Conservation (phyloP, 163 green algal genomes). For the Volvox carteri region DNA sequence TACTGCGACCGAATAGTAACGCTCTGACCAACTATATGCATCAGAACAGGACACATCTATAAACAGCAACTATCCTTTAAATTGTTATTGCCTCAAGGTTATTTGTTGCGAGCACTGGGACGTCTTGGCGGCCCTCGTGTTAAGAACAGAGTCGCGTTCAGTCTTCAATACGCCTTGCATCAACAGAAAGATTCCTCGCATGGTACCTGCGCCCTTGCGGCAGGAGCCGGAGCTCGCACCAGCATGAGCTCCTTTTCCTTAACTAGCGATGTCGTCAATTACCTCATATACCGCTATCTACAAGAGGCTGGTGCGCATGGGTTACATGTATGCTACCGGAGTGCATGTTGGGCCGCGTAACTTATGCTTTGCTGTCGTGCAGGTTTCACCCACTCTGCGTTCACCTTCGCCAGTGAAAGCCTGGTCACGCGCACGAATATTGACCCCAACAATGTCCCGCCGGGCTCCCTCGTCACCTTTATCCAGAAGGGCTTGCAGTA, state of each 20-base stretch:
- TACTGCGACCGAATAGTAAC: too few species aligned
- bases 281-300: constrained; percentile 97
- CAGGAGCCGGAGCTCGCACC: neutral
- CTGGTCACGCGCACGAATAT: constrained; percentile 79
- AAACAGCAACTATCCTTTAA: neutral
- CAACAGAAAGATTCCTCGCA: neutral
- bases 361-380: constrained; percentile 27
- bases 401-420: constrained; percentile 94
- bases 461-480: constrained; percentile 93
- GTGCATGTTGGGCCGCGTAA: neutral
- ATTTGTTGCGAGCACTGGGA: neutral
- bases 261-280: constrained; percentile 95
- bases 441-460: constrained; percentile 90
- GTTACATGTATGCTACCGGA: neutral
- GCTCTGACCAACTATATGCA: neutral
- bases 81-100: neutral
- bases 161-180: neutral
- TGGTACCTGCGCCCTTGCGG: neutral
- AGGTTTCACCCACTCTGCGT: constrained; percentile 96
- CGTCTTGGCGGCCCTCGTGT: neutral
- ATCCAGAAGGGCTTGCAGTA: constrained; percentile 98
- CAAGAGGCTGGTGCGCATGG: constrained; percentile 88
- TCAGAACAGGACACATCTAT: neutral
- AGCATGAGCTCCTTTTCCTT: constrained; percentile 68
- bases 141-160: neutral